A percentile compares a stretch with the other conserved stretches of the same genome.
phyloP scores from a whole-genome alignment of 305 asterid genomes.

The Ilex paraguariensis region DNA sequence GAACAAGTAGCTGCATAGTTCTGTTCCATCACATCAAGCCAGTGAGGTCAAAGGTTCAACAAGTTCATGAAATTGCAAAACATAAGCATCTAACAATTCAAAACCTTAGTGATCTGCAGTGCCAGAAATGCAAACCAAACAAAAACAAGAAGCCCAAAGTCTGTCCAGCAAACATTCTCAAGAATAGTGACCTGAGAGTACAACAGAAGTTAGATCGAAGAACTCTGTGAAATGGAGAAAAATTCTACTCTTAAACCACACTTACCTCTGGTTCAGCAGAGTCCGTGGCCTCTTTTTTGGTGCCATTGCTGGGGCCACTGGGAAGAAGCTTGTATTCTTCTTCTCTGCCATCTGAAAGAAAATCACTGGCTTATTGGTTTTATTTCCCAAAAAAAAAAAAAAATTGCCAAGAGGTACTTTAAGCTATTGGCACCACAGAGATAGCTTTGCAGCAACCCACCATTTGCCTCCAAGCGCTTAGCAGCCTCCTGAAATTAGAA shows the following conservation, averaged over 20 bases:
- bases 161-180: constrained; percentile 59
- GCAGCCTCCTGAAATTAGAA: constrained; percentile 57
- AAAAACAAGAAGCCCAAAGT: constrained; percentile 40
- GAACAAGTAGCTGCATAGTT: constrained; percentile 54
- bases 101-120: constrained; percentile 61
- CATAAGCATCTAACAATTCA: constrained; percentile 2
- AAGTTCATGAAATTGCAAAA: neutral
- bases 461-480: constrained; percentile 26
- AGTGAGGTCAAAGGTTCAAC: neutral
- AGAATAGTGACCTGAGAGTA: constrained; percentile 38
- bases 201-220: constrained; percentile 7
- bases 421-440: neutral
- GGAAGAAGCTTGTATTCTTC: constrained; percentile 52
- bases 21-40: constrained; percentile 24
- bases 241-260: neutral
- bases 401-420: neutral
- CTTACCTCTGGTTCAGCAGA: constrained; percentile 35
- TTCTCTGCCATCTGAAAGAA: constrained; percentile 33
- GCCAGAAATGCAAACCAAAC: constrained; percentile 52
- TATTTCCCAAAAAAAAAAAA: constrained; percentile 5
- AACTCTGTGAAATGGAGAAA: neutral
- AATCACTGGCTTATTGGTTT: constrained; percentile 3
- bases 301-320: constrained; percentile 33
- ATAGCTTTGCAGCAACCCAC: constrained; percentile 12
- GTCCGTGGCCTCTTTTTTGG: constrained; percentile 21